Evolutionary conservation across 176 grass and related monocot genomes (phyloP).

Genomic region (Calamus simplicifolius): DNA sequence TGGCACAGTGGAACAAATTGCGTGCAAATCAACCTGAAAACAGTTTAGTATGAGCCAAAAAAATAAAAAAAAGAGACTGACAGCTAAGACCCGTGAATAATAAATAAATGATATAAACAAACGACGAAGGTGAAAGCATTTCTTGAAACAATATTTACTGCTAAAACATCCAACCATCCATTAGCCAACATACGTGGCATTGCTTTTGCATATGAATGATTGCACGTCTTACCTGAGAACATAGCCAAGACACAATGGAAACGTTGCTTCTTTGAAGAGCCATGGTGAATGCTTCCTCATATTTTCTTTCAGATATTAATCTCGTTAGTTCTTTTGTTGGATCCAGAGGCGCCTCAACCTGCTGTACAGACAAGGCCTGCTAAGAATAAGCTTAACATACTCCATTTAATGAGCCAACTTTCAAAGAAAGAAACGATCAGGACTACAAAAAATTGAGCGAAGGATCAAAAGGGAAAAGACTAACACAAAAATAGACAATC

Average conservation of each 20-base stretch:
- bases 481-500: neutral
- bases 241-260: slow-evolving; percentile 86
- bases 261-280: slow-evolving; percentile 87
- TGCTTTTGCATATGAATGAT: too few species aligned
- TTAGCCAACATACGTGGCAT: too few species aligned
- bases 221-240: slow-evolving; percentile 51
- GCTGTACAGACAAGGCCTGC: slow-evolving; percentile 22
- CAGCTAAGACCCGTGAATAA: too few species aligned
- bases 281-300: slow-evolving; percentile 83
- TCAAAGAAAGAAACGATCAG: too few species aligned
- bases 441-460: neutral
- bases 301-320: slow-evolving; percentile 64
- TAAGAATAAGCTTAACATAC: neutral
- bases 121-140: too few species aligned
- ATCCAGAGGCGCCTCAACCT: slow-evolving; percentile 66
- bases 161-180: too few species aligned
- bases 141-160: too few species aligned
- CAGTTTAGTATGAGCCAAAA: too few species aligned
- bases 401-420: too few species aligned
- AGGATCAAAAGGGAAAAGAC: neutral
- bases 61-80: too few species aligned
- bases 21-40: slow-evolving; percentile 78
- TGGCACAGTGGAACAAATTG: slow-evolving; percentile 44
- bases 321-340: slow-evolving; percentile 63
- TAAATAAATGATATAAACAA: too few species aligned